Base-by-base conservation (phyloP, 495 filamentous ascomycete genomes). In the Neurospora discreta region DNA sequence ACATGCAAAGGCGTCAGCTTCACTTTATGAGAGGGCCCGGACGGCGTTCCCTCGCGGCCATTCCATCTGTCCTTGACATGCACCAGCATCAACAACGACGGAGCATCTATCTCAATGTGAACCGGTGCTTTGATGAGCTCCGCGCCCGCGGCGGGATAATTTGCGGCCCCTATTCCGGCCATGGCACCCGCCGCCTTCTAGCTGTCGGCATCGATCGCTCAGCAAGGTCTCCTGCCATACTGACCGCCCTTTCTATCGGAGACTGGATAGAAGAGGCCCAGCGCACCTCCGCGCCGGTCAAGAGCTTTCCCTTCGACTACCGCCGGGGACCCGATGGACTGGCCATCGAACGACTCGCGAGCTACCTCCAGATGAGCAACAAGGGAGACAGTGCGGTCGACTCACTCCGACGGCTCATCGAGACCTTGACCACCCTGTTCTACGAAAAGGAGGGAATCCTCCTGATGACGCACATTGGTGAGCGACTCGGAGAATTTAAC, bases 171-270 rank as follows among this genome's bases (percentile, higher is more conserved):
- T 83, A 81, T 39, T 78, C 81, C 0, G 80, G 84, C 78, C 23
- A 77, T 71, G 65, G 74, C 68, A 10, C 70, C 36, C 73, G 81
- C 75, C 72, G 77, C 33, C 77, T 87, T 30, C 74, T 94, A 11
- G 88, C 85, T 33, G 81, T 97, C 52, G 87, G 87, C 39, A 80
- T 94, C 70, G 89, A 93, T 78, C 86, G 92, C 38, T 83, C 86
- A 44, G 83, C 84, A 13, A 80, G 87, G 42, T 88, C 84, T 1
- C 93, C 92, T 5, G 90, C 90, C 76, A 85, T 96, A 40, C 78
- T 91, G 60, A 88, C 85, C n/a, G 87, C 91, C 2, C 83, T 87
- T 13, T 82, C 81, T 1, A 80, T 81, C 10, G 77, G 84, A n/a
- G 78, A 68, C 16, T 82, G 80, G 3, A 81, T 81, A 7, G 77